Evolutionary conservation across 1,284 basidiomycete species (phyloP), one percentile per base, ranked within the genome.

Genomic region (Veloboletus limbatus): DNA sequence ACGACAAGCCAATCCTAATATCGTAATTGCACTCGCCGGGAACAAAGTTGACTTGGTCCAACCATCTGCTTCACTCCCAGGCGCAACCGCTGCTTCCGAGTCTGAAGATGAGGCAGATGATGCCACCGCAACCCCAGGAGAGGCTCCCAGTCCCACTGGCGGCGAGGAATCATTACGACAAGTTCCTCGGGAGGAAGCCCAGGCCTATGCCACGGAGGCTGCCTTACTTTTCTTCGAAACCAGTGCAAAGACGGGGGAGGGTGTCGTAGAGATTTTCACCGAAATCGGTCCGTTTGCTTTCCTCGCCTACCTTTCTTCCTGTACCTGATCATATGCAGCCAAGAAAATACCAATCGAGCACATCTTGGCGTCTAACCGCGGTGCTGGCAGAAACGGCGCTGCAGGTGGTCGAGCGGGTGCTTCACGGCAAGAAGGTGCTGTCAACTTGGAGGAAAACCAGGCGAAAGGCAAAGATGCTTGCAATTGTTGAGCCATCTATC

Each of bases 1-100:
- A 70, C 84, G 97, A 54, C 96, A 99, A 68, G 96, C 97, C 30
- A 98, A 97, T 69, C 95, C 96, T 28, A 98, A 97, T 70, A 98
- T 99, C 65, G 94, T 99, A 63, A 99, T 99, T 61, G 94, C 94
- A 8, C 83, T 97, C 39, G 91, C 91, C 10, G 94, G 94, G 32
- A 97, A 97, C 79, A 97, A 97, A 71, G 79, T 97, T 57, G 95
- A 98, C 71, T 80, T 98, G 51, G 92, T 97, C 27, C 83, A 88
- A 59, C 71, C 85, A 9, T 76, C 83, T 11, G 57, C 77, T 2
- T 76, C 85, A 7, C 70, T 79, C 13, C 60, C 79, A n/a, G 73
- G 72, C 3, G 59, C 71, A 17, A 60, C 76, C 6, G 68, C 79
- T 3, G 67, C 78, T 9, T 62, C 69, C 14, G 83, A 87, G 49